phyloP scores from a whole-genome alignment of 2,329 filamentous ascomycete genomes.

The Ascochyta lentis region DNA sequence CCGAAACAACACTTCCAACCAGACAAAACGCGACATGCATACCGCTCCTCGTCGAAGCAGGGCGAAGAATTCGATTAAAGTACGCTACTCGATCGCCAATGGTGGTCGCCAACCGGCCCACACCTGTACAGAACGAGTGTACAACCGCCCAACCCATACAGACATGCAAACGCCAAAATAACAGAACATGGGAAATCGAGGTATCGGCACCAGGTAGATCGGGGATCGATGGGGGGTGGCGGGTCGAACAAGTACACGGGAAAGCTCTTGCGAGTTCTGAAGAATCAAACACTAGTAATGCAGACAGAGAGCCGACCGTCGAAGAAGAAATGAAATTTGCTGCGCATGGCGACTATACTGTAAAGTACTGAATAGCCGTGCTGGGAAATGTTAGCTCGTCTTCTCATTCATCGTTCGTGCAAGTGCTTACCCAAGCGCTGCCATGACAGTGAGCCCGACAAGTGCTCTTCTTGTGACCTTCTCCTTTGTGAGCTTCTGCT shows the following conservation, averaged over 20 bases:
- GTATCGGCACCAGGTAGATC: constrained; percentile 15
- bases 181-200: constrained; percentile 10
- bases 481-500: constrained; percentile 82
- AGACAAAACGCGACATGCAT: neutral
- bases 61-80: constrained; percentile 30
- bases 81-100: constrained; percentile 25
- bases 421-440: constrained; percentile 86
- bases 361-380: constrained; percentile 15
- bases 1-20: too few relatives aligned
- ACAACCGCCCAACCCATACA: constrained; percentile 14
- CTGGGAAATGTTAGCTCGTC: constrained; percentile 1
- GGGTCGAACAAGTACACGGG: constrained; percentile 12
- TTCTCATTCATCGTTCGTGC: neutral
- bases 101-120: neutral
- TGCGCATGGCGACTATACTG: constrained; percentile 1
- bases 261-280: neutral
- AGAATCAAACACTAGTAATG: constrained; percentile 17
- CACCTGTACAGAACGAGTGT: constrained; percentile 25
- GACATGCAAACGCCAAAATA: constrained; percentile 17
- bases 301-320: constrained; percentile 17
- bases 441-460: constrained; percentile 82
- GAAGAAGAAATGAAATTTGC: constrained; percentile 4
- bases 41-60: neutral
- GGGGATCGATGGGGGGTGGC: neutral
- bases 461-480: constrained; percentile 85